A percentile compares a stretch with the other conserved stretches of the same genome.
Conservation (phyloP, 768 basidiomycete genomes). For the Fomitopsis pulvina region DNA sequence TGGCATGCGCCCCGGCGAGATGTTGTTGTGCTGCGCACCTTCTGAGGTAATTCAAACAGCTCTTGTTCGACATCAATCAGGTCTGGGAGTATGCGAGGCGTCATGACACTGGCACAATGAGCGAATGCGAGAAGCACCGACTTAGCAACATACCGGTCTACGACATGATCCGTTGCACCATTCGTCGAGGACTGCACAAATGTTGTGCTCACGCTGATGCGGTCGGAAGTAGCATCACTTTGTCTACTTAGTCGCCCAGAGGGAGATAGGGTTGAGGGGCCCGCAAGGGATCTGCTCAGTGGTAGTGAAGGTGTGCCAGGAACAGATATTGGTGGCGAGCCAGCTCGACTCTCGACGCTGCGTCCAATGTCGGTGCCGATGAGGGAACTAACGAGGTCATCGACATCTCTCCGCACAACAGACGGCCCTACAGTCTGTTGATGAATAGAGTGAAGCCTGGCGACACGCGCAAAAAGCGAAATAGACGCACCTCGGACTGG, state of each 20-base stretch:
- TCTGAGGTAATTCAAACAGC: constrained; percentile 83
- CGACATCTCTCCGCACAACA: constrained; percentile 49
- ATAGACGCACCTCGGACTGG: constrained; percentile 9
- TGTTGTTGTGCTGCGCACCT: constrained; percentile 37
- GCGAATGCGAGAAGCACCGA: background rate
- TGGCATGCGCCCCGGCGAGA: background rate
- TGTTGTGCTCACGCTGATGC: constrained; percentile 36
- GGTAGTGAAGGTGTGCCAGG: constrained; percentile 61
- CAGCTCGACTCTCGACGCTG: constrained; percentile 49
- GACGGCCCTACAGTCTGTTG: constrained; percentile 34
- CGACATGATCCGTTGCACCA: constrained; percentile 58
- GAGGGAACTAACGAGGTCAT: constrained; percentile 59
- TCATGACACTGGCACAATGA: constrained; percentile 41
- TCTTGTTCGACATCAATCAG: constrained; percentile 88
- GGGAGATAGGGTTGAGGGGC: constrained; percentile 29
- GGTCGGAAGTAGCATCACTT: constrained; percentile 56
- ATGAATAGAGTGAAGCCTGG: background rate
- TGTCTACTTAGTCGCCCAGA: constrained; percentile 67
- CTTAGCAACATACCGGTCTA: constrained; percentile 50
- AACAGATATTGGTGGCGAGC: constrained; percentile 65
- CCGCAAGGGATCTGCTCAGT: constrained; percentile 25
- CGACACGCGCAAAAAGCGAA: background rate
- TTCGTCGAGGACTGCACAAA: constrained; percentile 39
- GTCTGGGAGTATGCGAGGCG: constrained; percentile 62
- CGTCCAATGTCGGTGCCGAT: constrained; percentile 41